Conservation (phyloP, 768 basidiomycete genomes). For the Pleurotus sapidus region DNA sequence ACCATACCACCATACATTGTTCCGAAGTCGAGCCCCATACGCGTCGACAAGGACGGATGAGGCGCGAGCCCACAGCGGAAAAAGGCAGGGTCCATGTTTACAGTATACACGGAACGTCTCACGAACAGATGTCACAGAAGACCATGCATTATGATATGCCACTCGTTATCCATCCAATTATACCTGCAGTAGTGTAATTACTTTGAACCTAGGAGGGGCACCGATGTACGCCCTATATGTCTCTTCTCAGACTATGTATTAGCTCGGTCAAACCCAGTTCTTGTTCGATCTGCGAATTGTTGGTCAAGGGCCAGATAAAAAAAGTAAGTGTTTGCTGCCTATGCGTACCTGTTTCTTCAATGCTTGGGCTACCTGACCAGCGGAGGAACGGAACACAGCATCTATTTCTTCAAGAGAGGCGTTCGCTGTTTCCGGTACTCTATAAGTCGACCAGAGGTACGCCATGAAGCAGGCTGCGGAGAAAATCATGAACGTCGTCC, state of each 20-base stretch:
- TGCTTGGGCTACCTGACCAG: constrained; percentile 48
- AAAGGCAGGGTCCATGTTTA: too few species aligned
- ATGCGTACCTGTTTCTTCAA: constrained; percentile 51
- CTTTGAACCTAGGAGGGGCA: too few species aligned
- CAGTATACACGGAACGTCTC: too few species aligned
- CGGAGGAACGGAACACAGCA: constrained; percentile 58
- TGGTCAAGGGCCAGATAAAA: not conserved
- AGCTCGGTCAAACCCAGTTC: constrained; percentile 50
- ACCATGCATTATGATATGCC: too few species aligned
- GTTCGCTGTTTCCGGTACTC: constrained; percentile 77
- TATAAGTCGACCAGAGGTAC: constrained; percentile 67
- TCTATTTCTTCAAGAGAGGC: constrained; percentile 78
- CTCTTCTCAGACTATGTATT: constrained; percentile 33
- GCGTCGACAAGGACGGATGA: too few species aligned
- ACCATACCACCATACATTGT: too few species aligned
- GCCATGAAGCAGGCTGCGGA: constrained; percentile 60
- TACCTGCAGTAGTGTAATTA: too few species aligned
- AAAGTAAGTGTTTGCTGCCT: not conserved
- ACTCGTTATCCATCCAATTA: too few species aligned
- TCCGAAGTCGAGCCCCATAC: too few species aligned
- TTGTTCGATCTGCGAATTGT: constrained; percentile 46
- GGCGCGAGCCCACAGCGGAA: too few species aligned
- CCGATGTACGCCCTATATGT: not conserved
- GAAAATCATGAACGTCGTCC: constrained; percentile 70
- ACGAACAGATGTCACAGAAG: too few species aligned